Conservation (phyloP, 345 rosid genomes). For the Carallia brachiata region DNA sequence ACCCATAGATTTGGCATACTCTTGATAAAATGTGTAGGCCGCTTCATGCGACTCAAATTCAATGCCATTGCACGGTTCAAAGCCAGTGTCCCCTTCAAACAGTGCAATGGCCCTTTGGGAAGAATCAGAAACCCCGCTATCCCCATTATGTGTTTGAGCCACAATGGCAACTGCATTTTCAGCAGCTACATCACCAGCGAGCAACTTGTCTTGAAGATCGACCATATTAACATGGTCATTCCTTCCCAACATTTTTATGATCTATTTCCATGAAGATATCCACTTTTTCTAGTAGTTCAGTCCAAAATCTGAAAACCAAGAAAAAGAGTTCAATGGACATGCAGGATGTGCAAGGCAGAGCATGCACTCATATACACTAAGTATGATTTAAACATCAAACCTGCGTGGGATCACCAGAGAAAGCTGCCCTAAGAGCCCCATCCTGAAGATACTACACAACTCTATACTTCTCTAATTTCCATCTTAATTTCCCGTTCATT, state of each 20-base stretch:
- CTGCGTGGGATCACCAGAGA: too few relatives aligned
- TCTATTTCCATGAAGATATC: constrained; percentile 6
- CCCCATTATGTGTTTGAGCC: constrained; percentile 16
- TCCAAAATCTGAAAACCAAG: too few relatives aligned
- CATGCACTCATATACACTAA: too few relatives aligned
- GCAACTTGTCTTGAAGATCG: constrained; percentile 19
- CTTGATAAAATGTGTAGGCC: constrained; percentile 38
- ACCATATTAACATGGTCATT: constrained; percentile 18
- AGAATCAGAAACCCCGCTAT: constrained; percentile 11
- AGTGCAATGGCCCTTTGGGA: constrained; percentile 10
- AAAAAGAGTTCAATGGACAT: too few relatives aligned
- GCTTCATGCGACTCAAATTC: constrained; percentile 42
- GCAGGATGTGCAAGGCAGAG: too few relatives aligned
- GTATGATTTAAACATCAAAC: too few relatives aligned
- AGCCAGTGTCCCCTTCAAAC: constrained; percentile 24
- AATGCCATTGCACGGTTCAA: constrained; percentile 33
- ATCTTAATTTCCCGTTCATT: too few relatives aligned
- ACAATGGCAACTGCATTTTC: constrained; percentile 14
- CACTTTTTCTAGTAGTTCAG: background rate
- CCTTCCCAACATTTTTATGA: constrained; percentile 10
- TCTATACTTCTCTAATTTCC: too few relatives aligned
- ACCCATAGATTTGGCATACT: constrained; percentile 44
- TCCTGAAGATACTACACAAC: too few relatives aligned
- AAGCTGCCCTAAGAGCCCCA: too few relatives aligned
- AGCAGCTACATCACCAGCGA: constrained; percentile 11